phyloP scores from a whole-genome alignment of 768 basidiomycete genomes.

The Phlebiopsis gigantea region DNA sequence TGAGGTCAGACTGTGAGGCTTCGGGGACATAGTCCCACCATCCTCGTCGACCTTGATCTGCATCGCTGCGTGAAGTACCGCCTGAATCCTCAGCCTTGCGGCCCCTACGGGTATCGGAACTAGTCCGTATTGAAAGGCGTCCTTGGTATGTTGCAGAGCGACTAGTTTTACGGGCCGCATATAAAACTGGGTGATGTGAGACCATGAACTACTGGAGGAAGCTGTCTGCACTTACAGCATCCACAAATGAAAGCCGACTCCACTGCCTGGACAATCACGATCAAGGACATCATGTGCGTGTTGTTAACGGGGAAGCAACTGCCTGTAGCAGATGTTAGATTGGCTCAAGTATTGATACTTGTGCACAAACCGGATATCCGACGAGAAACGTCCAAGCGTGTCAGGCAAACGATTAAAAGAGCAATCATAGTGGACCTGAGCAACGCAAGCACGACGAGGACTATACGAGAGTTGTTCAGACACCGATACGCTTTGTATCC shows the following conservation, averaged over 20 bases:
- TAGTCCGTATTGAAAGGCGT: conserved; percentile 47
- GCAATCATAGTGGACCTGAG: conserved; percentile 39
- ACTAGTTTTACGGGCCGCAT: conserved; percentile 50
- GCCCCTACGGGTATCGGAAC: conserved; percentile 21
- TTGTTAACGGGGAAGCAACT: conserved; percentile 37
- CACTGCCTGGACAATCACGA: conserved; percentile 41
- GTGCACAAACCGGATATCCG: conserved; percentile 44
- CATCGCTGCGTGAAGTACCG: neutral
- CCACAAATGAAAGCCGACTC: conserved; percentile 55
- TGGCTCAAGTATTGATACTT: neutral
- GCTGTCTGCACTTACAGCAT: conserved; percentile 45
- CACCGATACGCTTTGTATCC: conserved; percentile 67
- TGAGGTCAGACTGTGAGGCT: neutral
- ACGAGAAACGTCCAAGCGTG: conserved; percentile 32
- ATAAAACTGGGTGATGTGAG: conserved; percentile 35
- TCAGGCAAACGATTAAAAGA: conserved; percentile 38
- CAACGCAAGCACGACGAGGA: conserved; percentile 37
- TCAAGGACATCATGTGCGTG: conserved; percentile 32
- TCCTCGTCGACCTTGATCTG: conserved; percentile 27
- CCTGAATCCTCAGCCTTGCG: conserved; percentile 28
- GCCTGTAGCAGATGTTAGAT: conserved; percentile 28
- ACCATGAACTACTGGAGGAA: conserved; percentile 5
- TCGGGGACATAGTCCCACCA: conserved; percentile 56
- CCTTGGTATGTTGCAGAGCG: conserved; percentile 46
- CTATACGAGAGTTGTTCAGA: conserved; percentile 51